Conservation (phyloP, 352 stramenopile genomes). For the Halophytophthora polymorphica region DNA sequence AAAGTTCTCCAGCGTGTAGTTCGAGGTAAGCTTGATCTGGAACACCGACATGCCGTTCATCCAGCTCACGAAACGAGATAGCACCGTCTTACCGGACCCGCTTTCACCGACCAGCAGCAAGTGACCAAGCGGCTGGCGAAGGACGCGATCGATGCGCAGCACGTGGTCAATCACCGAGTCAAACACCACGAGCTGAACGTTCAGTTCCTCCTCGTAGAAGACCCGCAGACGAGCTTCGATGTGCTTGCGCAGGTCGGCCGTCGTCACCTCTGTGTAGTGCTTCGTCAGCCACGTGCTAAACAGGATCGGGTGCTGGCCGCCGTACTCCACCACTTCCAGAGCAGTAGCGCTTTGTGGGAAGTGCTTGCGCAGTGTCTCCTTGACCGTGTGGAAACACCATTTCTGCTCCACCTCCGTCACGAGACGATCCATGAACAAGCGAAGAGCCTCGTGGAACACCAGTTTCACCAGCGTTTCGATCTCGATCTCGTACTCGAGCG, state of each 20-base stretch:
- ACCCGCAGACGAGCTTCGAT: constrained; percentile 95
- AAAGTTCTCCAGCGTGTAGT: constrained; percentile 99
- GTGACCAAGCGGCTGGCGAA: constrained; percentile 98
- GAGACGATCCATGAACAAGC: constrained; percentile 99
- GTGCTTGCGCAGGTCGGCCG: constrained; percentile 94
- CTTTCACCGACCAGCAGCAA: constrained; percentile 98
- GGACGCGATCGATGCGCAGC: constrained; percentile 96
- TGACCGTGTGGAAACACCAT: constrained; percentile 94
- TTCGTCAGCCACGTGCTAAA: constrained; percentile 99
- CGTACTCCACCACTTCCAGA: constrained; percentile 67
- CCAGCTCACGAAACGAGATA: constrained; percentile 99
- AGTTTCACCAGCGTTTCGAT: constrained; percentile 96
- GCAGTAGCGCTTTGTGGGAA: constrained; percentile 80
- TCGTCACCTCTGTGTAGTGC: constrained; percentile 93
- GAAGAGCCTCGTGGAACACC: constrained; percentile 97
- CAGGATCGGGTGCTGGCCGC: constrained; percentile 91
- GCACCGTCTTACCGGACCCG: constrained; percentile 98
- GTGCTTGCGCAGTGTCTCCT: constrained; percentile 74
- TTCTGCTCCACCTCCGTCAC: constrained; percentile 95
- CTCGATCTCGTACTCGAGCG: constrained; percentile 93
- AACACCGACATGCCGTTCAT: constrained; percentile 99
- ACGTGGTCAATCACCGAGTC: constrained; percentile 99
- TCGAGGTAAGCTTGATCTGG: constrained; percentile 99
- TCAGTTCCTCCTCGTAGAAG: constrained; percentile 99
- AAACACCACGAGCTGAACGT: constrained; percentile 99